These are phyloP conservation scores for Dryas octopetala DNA, from an alignment of 306 rosid genomes.

Conservation along the genomic window DNA sequence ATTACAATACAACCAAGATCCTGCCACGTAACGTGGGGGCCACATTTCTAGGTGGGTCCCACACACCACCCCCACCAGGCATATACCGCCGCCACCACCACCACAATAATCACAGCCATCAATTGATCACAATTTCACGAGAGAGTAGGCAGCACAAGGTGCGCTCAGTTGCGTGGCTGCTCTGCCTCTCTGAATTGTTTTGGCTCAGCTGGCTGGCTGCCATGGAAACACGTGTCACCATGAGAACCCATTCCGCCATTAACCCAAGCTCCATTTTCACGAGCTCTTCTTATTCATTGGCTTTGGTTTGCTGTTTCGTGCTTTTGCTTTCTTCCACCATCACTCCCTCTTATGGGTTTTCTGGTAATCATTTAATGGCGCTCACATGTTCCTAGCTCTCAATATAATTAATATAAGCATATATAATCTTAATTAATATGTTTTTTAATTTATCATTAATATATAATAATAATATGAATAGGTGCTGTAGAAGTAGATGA, in stretches of 20 bases:
- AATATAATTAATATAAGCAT: neutral
- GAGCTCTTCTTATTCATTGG: neutral
- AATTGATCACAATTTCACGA: too few relatives aligned
- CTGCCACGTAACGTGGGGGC: neutral
- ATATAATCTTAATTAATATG: neutral
- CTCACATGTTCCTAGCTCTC: neutral
- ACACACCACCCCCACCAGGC: neutral
- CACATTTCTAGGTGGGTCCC: neutral
- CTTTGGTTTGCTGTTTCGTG: neutral
- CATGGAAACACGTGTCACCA: slow-evolving; percentile 8
- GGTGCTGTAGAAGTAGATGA: slow-evolving; percentile 57
- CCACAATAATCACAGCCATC: neutral
- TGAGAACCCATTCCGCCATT: neutral
- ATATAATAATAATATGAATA: slow-evolving; percentile 24
- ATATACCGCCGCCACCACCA: neutral
- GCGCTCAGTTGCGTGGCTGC: slow-evolving; percentile 4
- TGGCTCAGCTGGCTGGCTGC: neutral
- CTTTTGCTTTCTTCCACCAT: slow-evolving; percentile 6
- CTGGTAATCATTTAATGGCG: neutral
- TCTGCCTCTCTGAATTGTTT: neutral
- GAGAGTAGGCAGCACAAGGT: neutral
- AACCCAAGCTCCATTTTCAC: neutral
- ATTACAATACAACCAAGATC: neutral
- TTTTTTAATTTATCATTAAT: neutral
- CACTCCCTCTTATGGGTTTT: slow-evolving; percentile 1